Base-by-base conservation (phyloP, 352 stramenopile genomes). In the Saprolegnia diclina region DNA sequence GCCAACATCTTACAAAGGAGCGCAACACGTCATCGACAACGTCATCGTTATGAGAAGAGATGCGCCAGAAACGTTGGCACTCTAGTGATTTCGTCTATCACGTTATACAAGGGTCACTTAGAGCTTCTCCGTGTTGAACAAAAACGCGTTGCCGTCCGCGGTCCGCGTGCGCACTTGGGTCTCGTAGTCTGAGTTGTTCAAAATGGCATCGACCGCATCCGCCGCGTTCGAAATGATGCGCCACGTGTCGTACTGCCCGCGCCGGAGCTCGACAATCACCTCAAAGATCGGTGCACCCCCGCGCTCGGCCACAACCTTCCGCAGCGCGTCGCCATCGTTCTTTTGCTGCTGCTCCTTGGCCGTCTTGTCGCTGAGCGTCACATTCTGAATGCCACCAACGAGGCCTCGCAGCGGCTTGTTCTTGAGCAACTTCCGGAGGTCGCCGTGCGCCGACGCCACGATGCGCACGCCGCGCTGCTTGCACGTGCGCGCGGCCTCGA, bases 401-500 rank as follows among this genome's bases (percentile, higher is more conserved):
- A 96, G 69, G 0, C 84, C 86, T n/a, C 79, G 80, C 35, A 97
- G 75, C 4, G 91, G 77, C 22, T 77, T 71, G 72, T 97, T 96
- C 71, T 90, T 84, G 10, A 97, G 74, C n/a, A 97, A 62, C 55
- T 78, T 78, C 9, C 78, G 75, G 21, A 97, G 79, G 67, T 94
- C 79, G 44, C 89, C 91, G 59, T 96, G 88, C 0, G 88, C 87
- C 63, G 81, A 94, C 19, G 89, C 89, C 46, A 97, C 88, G 40
- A 96, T 66, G 16, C 89, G 78, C 11, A 91, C 85, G 21, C 89
- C 89, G 21, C 89, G 79, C 72, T 94, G 76, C 11, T 83, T 83
- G 62, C 79, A 77, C 9, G 83, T 93, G 14, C 73, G 78, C 24
- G 85, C 82, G 32, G 84, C 79, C 63, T 85, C 74, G 21, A 96